Evolutionary conservation across 2,329 filamentous ascomycete species (phyloP), one percentile per base, ranked within the genome.

Genomic region (Aureobasidium sp.): DNA sequence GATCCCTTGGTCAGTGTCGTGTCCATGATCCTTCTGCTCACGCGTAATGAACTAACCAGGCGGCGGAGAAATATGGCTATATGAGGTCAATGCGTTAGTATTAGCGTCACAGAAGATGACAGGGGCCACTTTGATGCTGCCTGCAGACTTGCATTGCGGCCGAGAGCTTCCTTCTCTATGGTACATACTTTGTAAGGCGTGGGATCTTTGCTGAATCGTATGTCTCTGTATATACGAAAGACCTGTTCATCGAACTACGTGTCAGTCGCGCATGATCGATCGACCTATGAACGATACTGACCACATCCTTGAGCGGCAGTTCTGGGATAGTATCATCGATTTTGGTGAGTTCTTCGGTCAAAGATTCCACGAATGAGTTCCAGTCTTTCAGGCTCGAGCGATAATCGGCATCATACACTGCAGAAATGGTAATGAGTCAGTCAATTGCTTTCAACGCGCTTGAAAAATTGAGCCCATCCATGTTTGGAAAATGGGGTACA

Each of bases 191-290:
- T 96, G 79, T 96, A 96, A 0, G 92, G 91, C 2, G 90, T 94
- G 22, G 84, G 88, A 70, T 96, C 87, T 67, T 90, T 88, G 69
- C 83, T 89, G 76, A 96, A 96, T 61, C 91, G 85, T 47, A 94
- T 82, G 69, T 96, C 91, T 68, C 91, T 82, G 74, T 96, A 91
- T 63, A 96, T 94, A 64, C 91, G 87, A 72, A 93, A 96, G 52
- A 91, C 79, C 82, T 85, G 65, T 55, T 37, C 15, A 36, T 20
- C 22, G 20, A 4, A 20, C 44, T 47, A 56, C 45, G n/a, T 44
- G 29, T 63, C 44, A 47, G 48, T 25, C 5, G 11, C 29, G 31
- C 62, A 53, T 52, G 45, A 42, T 55, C 14, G 45, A 31, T 60
- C 25, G 57, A n/a, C 62, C 3, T 15, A 5, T 42, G n/a, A 14